These are phyloP conservation scores for Areca catechu DNA, from an alignment of 176 grass and related monocot species.

Conservation along the genomic window DNA sequence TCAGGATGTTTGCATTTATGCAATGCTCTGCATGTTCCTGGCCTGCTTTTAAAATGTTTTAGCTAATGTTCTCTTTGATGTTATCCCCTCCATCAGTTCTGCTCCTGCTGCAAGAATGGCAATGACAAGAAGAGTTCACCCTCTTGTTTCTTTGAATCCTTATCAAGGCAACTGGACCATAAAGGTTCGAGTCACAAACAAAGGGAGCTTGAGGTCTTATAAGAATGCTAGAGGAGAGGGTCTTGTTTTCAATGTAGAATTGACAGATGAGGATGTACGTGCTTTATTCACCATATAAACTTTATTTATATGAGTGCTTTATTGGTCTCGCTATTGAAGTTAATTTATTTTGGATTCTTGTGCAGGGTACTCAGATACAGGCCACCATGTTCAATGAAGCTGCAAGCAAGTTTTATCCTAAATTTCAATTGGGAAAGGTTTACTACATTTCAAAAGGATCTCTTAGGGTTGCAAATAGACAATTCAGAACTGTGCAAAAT, in stretches of 20 bases:
- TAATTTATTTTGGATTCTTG: background rate
- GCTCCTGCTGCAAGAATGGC: conserved; percentile 67
- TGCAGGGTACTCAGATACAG: conserved; percentile 95
- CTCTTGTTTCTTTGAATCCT: conserved; percentile 75
- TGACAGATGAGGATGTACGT: conserved; percentile 97
- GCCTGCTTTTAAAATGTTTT: too few species aligned
- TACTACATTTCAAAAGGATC: conserved; percentile 95
- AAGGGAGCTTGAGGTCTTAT: conserved; percentile 76
- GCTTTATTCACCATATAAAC: background rate
- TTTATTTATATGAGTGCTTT: too few species aligned
- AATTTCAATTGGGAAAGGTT: conserved; percentile 88
- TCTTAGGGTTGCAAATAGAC: conserved; percentile 81
- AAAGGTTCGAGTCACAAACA: conserved; percentile 90
- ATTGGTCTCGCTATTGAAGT: background rate
- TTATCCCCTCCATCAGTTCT: conserved; percentile 38
- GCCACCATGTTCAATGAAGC: conserved; percentile 97
- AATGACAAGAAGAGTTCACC: conserved; percentile 83
- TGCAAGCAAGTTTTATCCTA: conserved; percentile 64
- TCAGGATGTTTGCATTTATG: too few species aligned
- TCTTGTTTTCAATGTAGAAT: conserved; percentile 84
- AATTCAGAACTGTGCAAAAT: conserved; percentile 89
- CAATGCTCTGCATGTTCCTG: too few species aligned
- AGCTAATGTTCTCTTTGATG: background rate
- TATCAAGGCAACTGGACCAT: conserved; percentile 98
- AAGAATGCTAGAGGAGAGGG: conserved; percentile 88